Base-by-base conservation (phyloP, 2,329 filamentous ascomycete species). In the Chalaropsis ovoidea region DNA sequence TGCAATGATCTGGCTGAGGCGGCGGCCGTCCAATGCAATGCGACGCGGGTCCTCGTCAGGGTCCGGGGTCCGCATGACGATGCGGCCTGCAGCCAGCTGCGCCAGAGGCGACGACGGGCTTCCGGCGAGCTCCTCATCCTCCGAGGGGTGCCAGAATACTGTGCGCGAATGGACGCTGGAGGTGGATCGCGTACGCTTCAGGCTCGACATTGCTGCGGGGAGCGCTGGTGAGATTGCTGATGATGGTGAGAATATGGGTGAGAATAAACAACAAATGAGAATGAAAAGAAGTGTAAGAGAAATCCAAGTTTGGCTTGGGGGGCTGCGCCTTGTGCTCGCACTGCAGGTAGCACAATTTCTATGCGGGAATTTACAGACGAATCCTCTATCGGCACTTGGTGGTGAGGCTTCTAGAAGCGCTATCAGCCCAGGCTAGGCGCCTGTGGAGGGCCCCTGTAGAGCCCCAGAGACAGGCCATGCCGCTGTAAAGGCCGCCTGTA, bases 1-100 rank as follows among this genome's bases (percentile, higher is more conserved):
- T 71, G 81, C 80, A 64, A 87, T 80, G 67, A 87, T 77, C 68
- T 80, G 78, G 67, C 77, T 83, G 62, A 86, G 74, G 24, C 84
- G 82, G 41, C 81, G 81, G 74, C 86, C 84, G 64, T 86, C 82
- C 54, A 76, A 74, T 60, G 78, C 73, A 24, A 79, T 73, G 27
- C 76, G 76, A 19, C 76, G 75, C 47, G 77, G 76, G 35, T 78
- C 77, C 52, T 82, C 80, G 35, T 79, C 76, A 41, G 77, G 72
- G 24, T 70, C 69, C 47, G 70, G 66, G 42, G 66, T 65, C 19
- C 62, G 62, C 66, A 67, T 67, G 7, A 67, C 58, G 7, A 67
- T 41, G 22, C 66, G 62, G 10, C 62, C 66, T 11, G 56, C 62
- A 2, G 65, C 62, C 15, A 61, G 10, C 39, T 64, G 62, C 13